These are phyloP conservation scores for Fibroporia radiculosa DNA, from an alignment of 768 basidiomycete species.

Conservation along the genomic window DNA sequence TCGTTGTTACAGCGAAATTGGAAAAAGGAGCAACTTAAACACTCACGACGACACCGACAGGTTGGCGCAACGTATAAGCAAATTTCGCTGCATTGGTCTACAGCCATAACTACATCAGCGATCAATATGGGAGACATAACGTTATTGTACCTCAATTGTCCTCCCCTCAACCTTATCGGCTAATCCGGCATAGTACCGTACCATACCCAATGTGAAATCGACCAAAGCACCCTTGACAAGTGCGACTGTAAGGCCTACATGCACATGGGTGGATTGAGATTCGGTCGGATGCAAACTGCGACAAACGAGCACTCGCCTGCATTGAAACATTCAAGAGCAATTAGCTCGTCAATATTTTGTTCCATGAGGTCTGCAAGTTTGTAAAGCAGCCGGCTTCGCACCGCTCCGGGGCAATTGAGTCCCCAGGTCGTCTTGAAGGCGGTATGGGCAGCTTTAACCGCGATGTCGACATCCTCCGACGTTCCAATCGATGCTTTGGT, in stretches of 20 bases:
- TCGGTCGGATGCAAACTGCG: too few species aligned
- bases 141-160: too few species aligned
- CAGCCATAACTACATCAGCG: too few species aligned
- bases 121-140: too few species aligned
- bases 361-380: conserved; percentile 90
- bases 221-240: conserved; percentile 26
- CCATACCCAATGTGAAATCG: conserved; percentile 74
- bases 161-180: conserved; percentile 92
- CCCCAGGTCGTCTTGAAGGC: conserved; percentile 89
- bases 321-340: conserved; percentile 80
- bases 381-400: conserved; percentile 74
- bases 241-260: too few species aligned
- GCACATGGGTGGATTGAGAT: too few species aligned
- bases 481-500: conserved; percentile 39
- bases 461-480: conserved; percentile 70
- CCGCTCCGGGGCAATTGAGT: conserved; percentile 76
- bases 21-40: too few species aligned
- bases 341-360: conserved; percentile 71
- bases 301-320: too few species aligned
- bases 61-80: too few species aligned
- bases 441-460: conserved; percentile 74
- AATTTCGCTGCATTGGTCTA: too few species aligned
- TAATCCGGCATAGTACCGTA: conserved; percentile 91
- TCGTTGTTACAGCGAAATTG: too few species aligned
- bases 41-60: too few species aligned